Conservation (phyloP, 352 stramenopile species). For the Globisporangium okanoganense region DNA sequence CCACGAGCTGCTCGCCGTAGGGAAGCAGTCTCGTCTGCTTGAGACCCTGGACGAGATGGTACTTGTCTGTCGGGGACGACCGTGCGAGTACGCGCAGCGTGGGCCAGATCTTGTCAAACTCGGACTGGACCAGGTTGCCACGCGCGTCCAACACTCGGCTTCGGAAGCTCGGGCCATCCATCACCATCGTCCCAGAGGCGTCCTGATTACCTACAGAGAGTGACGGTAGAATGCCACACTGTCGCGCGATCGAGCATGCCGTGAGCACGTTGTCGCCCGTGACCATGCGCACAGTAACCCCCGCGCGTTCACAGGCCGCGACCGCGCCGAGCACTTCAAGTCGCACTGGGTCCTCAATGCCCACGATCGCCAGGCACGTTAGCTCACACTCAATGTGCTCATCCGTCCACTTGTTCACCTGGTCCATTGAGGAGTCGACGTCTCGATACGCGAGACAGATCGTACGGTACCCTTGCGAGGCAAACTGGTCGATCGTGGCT, state of each 20-base stretch:
- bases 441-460: slow-evolving; percentile 62
- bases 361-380: slow-evolving; percentile 77
- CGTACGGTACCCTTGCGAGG: slow-evolving; percentile 64
- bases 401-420: slow-evolving; percentile 19
- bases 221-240: slow-evolving; percentile 84
- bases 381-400: slow-evolving; percentile 30
- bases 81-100: slow-evolving; percentile 88
- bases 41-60: slow-evolving; percentile 86
- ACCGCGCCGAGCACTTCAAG: slow-evolving; percentile 89
- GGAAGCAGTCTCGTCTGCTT: slow-evolving; percentile 38
- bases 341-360: slow-evolving; percentile 92
- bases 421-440: slow-evolving; percentile 15
- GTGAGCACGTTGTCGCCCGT: slow-evolving; percentile 92
- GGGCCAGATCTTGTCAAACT: slow-evolving; percentile 82
- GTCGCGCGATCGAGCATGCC: slow-evolving; percentile 79
- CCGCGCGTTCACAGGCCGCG: slow-evolving; percentile 86
- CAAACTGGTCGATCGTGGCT: slow-evolving; percentile 59
- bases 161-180: slow-evolving; percentile 58
- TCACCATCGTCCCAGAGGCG: slow-evolving; percentile 16
- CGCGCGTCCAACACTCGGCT: slow-evolving; percentile 37
- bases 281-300: slow-evolving; percentile 90
- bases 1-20: slow-evolving; percentile 62
- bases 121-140: slow-evolving; percentile 48
- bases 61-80: slow-evolving; percentile 89
- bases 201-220: slow-evolving; percentile 20